Base-by-base conservation (phyloP, 306 rosid species). In the Benincasa hispida region DNA sequence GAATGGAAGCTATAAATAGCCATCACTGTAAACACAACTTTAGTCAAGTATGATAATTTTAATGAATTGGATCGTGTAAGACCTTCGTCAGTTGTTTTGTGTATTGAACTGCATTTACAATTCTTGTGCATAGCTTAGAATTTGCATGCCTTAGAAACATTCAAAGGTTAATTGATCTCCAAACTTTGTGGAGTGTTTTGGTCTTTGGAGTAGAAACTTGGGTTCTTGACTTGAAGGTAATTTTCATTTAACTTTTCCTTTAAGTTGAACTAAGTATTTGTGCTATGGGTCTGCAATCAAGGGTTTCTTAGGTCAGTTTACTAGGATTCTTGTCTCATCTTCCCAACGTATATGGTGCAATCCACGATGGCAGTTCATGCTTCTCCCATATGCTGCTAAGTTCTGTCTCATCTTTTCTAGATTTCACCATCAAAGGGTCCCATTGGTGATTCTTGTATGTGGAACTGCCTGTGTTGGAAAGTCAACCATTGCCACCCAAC, bases 391-490 rank as follows among this genome's bases (percentile, higher is more conserved):
- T 72, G 61, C 4, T 50, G 60, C 55, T 50, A 65, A 5, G 66
- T 53, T n/a, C 79, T 81, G 62, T 78, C 13, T 35, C 74, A 58
- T 48, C 58, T 72, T 74, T 80, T 50, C 63, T 85, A 93, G 98
- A 76, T 93, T 93, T 89, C 98, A 93, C 84, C 97, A 93, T 85
- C 98, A 91, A 83, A 83, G 97, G 79, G 98, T 93, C 74, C 97
- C 98, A 65, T 79, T 93, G 53, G 97, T 93, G 76, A 88, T 93
- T 81, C 98, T 93, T 84, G 97, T 93, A 12, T 93, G 98, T 80
- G 98, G 98, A 84, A 91, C 97, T 66, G 96, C 98, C 59, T 91
- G 98, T 86, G 96, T 91, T 28, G 98, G 98, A 79, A 91, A 91
- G 89, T 93, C 98, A 58, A 93, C 98, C 81, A 90, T 93, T 78